phyloP scores from a whole-genome alignment of 345 rosid genomes.

The Barbarea vulgaris region DNA sequence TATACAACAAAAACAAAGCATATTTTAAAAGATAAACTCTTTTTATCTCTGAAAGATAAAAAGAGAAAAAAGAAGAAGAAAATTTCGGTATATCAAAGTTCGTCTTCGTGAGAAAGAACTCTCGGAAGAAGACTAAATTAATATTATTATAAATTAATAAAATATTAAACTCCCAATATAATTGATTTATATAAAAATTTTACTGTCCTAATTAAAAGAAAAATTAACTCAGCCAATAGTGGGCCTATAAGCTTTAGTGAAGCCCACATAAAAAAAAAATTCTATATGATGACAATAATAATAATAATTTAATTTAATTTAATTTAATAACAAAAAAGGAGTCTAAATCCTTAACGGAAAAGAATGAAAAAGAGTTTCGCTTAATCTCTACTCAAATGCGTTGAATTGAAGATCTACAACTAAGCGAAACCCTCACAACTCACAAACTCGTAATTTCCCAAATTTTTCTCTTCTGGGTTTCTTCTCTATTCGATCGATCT shows the following conservation, averaged over 20 bases:
- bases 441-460: not conserved
- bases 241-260: slow-evolving; percentile 27
- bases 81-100: too few species aligned
- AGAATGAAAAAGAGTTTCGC: slow-evolving; percentile 5
- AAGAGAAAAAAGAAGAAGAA: too few species aligned
- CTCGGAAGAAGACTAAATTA: too few species aligned
- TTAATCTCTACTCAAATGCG: slow-evolving; percentile 39
- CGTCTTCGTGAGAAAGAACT: too few species aligned
- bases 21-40: too few species aligned
- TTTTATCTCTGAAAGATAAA: too few species aligned
- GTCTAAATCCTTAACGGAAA: slow-evolving; percentile 33
- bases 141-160: too few species aligned
- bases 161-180: too few species aligned
- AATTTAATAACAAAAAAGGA: not conserved
- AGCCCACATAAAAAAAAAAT: slow-evolving; percentile 24
- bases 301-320: too few species aligned
- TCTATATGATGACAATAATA: not conserved
- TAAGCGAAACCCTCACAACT: slow-evolving; percentile 13
- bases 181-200: too few species aligned
- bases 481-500: slow-evolving; percentile 13
- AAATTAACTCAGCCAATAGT: not conserved
- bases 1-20: too few species aligned
- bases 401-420: slow-evolving; percentile 38
- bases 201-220: too few species aligned
- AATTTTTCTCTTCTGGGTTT: slow-evolving; percentile 1